Evolutionary conservation across 2,329 filamentous ascomycete species (phyloP).

Genomic region (Penicillium sp.): DNA sequence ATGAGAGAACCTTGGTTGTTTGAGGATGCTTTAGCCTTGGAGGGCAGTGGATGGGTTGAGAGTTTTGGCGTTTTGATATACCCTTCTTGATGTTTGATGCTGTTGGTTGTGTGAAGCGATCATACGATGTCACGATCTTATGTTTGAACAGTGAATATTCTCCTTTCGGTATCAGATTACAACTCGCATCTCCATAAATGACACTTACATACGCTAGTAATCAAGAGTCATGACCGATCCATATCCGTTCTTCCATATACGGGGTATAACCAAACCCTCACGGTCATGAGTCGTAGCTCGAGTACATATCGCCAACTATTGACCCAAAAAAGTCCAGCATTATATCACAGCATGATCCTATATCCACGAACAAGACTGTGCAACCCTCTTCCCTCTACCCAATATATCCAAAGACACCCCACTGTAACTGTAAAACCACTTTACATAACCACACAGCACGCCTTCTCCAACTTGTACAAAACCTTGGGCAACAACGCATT

Average conservation of each 20-base stretch:
- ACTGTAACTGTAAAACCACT: not conserved
- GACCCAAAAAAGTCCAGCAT: constrained; percentile 4
- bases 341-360: not conserved
- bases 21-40: not conserved
- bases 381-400: constrained; percentile 8
- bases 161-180: not conserved
- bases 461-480: constrained; percentile 68
- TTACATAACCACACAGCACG: constrained; percentile 79
- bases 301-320: constrained; percentile 1
- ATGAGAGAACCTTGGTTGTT: not conserved
- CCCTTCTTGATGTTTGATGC: constrained; percentile 11
- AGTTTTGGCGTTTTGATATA: constrained; percentile 26
- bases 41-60: not conserved
- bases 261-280: constrained; percentile 17
- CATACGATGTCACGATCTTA: constrained; percentile 19
- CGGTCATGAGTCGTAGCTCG: constrained; percentile 18
- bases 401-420: not conserved
- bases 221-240: not conserved
- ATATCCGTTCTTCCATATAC: not conserved
- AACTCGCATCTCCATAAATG: not conserved
- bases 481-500: constrained; percentile 67
- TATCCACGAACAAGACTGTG: constrained; percentile 6
- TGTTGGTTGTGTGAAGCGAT: constrained; percentile 11
- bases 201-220: not conserved
- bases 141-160: not conserved